These are phyloP conservation scores for Antrodiella citrinella DNA, from an alignment of 768 basidiomycete genomes.

Conservation along the genomic window DNA sequence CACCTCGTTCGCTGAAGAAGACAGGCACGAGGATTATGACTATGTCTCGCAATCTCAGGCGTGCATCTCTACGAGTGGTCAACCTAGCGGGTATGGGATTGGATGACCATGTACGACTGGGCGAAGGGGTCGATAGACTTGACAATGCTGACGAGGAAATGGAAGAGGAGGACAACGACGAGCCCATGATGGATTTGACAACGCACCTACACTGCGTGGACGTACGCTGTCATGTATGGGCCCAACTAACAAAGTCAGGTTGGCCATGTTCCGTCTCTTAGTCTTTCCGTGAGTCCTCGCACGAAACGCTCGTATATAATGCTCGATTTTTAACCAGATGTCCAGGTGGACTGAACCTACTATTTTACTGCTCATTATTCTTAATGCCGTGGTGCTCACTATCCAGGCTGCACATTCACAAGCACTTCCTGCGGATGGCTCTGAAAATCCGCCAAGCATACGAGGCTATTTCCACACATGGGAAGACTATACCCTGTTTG, in stretches of 20 bases:
- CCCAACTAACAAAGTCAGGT: conserved; percentile 55
- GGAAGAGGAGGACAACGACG: conserved; percentile 24
- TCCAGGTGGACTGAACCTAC: conserved; percentile 78
- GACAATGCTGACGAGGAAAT: conserved; percentile 6
- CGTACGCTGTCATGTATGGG: conserved; percentile 73
- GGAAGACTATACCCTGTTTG: conserved; percentile 87
- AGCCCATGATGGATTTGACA: conserved; percentile 31
- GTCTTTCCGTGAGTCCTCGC: conserved; percentile 53
- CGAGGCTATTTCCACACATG: conserved; percentile 79
- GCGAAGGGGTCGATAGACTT: conserved; percentile 35
- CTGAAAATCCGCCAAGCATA: conserved; percentile 31
- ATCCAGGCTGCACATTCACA: conserved; percentile 66
- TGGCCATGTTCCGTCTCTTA: conserved; percentile 58
- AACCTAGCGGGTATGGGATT: conserved; percentile 59
- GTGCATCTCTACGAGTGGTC: conserved; percentile 74
- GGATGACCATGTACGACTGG: conserved; percentile 50
- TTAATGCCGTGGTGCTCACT: conserved; percentile 76
- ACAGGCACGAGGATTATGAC: conserved; percentile 52
- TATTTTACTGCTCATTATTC: conserved; percentile 76
- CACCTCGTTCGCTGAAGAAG: conserved; percentile 52
- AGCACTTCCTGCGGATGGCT: conserved; percentile 35
- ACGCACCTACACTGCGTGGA: conserved; percentile 54
- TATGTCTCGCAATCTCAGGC: conserved; percentile 47
- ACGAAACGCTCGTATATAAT: neutral
- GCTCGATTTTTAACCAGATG: conserved; percentile 1